A percentile compares a stretch with the other conserved stretches of the same genome.
Conservation (phyloP, 768 basidiomycete species). For the Mycena venus region DNA sequence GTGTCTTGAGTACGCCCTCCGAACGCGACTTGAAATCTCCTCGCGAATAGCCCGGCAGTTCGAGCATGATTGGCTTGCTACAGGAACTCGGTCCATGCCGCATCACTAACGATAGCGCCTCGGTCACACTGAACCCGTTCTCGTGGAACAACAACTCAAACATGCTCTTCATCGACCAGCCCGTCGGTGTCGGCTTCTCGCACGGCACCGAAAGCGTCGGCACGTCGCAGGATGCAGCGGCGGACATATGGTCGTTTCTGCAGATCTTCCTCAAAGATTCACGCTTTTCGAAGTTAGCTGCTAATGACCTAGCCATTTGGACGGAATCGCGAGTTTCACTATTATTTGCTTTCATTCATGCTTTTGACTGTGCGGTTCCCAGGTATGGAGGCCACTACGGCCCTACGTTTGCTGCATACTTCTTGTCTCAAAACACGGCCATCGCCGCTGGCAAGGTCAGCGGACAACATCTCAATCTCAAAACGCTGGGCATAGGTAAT, state of each 20-base stretch:
- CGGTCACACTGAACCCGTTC: constrained; percentile 63
- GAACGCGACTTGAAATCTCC: neutral
- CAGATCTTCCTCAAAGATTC: constrained; percentile 72
- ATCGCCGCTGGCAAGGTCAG: constrained; percentile 60
- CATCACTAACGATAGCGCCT: constrained; percentile 66
- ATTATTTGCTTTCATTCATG: neutral
- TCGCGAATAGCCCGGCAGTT: constrained; percentile 61
- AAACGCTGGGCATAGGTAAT: constrained; percentile 73
- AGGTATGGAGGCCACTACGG: constrained; percentile 83
- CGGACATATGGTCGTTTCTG: constrained; percentile 72
- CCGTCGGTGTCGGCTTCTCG: constrained; percentile 76
- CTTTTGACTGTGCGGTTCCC: neutral
- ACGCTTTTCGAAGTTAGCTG: constrained; percentile 62
- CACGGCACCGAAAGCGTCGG: constrained; percentile 64
- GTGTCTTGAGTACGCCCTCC: constrained; percentile 37
- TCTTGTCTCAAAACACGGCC: constrained; percentile 70
- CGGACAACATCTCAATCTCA: constrained; percentile 68
- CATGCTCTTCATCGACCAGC: constrained; percentile 75
- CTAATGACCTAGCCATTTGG: constrained; percentile 69
- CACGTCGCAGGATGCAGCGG: constrained; percentile 67
- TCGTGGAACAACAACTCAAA: constrained; percentile 73
- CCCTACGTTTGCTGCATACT: constrained; percentile 75
- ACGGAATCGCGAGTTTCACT: constrained; percentile 65
- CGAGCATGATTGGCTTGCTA: constrained; percentile 75
- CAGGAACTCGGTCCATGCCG: constrained; percentile 85